Evolutionary conservation across 768 basidiomycete genomes (phyloP).

Genomic region (Tricholoma sp.): DNA sequence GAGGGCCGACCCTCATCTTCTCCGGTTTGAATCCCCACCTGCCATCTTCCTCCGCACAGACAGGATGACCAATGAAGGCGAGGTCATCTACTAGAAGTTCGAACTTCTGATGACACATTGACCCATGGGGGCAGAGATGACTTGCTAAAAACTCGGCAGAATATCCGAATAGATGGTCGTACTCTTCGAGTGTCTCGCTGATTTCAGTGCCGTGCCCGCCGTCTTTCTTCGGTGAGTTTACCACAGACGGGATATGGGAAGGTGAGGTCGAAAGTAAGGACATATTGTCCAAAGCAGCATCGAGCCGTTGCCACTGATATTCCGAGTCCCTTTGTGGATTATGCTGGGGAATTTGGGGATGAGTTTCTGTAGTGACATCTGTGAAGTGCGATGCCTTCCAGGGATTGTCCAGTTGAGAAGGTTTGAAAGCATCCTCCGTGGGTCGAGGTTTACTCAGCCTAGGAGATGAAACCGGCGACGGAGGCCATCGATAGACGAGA

Average conservation of each 20-base stretch:
- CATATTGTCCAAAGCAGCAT: slow-evolving; percentile 42
- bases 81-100: slow-evolving; percentile 89
- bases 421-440: slow-evolving; percentile 29
- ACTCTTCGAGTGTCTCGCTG: slow-evolving; percentile 37
- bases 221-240: slow-evolving; percentile 46
- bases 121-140: slow-evolving; percentile 69
- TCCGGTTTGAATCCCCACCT: slow-evolving; percentile 73
- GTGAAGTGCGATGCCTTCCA: slow-evolving; percentile 62
- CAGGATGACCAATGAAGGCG: slow-evolving; percentile 92
- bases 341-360: slow-evolving; percentile 16
- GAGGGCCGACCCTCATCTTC: slow-evolving; percentile 41
- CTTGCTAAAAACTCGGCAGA: slow-evolving; percentile 75
- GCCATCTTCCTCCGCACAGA: slow-evolving; percentile 70
- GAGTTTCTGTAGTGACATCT: slow-evolving; percentile 25
- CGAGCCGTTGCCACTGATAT: slow-evolving; percentile 61
- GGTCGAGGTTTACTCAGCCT: slow-evolving; percentile 72
- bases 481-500: slow-evolving; percentile 84
- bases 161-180: slow-evolving; percentile 74
- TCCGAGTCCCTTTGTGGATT: slow-evolving; percentile 35
- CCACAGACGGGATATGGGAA: slow-evolving; percentile 44
- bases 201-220: slow-evolving; percentile 33
- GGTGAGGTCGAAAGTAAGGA: slow-evolving; percentile 44
- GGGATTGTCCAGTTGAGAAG: slow-evolving; percentile 63
- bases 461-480: slow-evolving; percentile 54
- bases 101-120: slow-evolving; percentile 91